Evolutionary conservation across 495 filamentous ascomycete genomes (phyloP).

Genomic region (Aspergillus panamensis): DNA sequence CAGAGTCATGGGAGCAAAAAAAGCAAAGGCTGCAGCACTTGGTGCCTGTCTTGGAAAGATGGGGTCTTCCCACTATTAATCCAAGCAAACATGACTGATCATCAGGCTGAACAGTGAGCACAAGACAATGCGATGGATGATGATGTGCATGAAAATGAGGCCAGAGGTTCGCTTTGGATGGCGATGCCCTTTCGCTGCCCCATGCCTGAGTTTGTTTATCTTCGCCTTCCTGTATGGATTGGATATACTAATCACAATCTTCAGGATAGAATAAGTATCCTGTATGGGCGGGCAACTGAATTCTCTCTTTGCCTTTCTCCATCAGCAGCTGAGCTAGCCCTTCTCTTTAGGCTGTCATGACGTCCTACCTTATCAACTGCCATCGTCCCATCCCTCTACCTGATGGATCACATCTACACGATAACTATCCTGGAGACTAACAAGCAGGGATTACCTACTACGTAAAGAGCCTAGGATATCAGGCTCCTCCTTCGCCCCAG

Average conservation of each 20-base stretch:
- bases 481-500: neutral
- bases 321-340: neutral
- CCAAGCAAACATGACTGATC: neutral
- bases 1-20: neutral
- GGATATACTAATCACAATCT: too few relatives aligned
- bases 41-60: conserved; percentile 5
- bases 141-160: neutral
- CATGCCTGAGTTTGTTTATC: neutral
- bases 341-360: neutral
- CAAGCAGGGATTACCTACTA: neutral
- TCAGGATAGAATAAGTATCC: too few relatives aligned
- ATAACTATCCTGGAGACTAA: neutral
- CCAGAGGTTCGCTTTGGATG: neutral
- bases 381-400: neutral
- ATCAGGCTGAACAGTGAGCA: conserved; percentile 3
- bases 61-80: neutral
- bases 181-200: neutral
- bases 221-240: neutral
- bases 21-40: neutral
- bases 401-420: neutral
- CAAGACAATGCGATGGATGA: neutral
- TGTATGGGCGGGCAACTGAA: neutral
- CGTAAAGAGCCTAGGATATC: neutral
- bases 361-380: neutral
- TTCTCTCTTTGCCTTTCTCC: neutral